A percentile compares a stretch with the other conserved stretches of the same genome.
Evolutionary conservation across 2,329 filamentous ascomycete genomes (phyloP).

Genomic region (Colletotrichum sp.): DNA sequence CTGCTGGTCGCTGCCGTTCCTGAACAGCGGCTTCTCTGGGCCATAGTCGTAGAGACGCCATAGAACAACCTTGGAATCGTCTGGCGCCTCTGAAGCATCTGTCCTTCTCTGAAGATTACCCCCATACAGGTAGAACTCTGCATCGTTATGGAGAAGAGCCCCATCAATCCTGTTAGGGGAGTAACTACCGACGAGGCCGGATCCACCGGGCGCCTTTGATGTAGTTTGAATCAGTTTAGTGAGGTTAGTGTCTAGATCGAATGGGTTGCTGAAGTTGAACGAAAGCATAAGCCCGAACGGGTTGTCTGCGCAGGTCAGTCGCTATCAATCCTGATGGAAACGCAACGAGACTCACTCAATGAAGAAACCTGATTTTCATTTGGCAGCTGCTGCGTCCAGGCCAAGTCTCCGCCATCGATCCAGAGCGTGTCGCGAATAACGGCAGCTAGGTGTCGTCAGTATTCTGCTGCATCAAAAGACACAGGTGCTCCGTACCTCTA

Average conservation of each 20-base stretch:
- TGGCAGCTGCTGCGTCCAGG: neutral
- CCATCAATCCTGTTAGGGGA: conserved; percentile 66
- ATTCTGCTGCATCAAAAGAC: too few relatives aligned
- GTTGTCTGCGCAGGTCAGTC: conserved; percentile 46
- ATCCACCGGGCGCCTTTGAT: conserved; percentile 50
- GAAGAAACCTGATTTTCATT: too few relatives aligned
- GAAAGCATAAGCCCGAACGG: conserved; percentile 56
- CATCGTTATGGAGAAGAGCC: conserved; percentile 67
- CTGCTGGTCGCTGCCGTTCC: too few relatives aligned
- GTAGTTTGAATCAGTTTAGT: too few relatives aligned
- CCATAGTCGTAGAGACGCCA: too few relatives aligned
- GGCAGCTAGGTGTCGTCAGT: neutral
- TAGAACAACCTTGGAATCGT: too few relatives aligned
- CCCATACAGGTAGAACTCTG: conserved; percentile 69
- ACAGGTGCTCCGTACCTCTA: neutral
- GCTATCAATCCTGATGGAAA: too few relatives aligned
- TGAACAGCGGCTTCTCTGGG: too few relatives aligned
- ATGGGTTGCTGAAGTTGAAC: conserved; percentile 63
- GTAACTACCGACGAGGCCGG: conserved; percentile 56
- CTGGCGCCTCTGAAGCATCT: too few relatives aligned
- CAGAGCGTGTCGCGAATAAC: neutral
- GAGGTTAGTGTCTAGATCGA: conserved; percentile 43
- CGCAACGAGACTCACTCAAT: too few relatives aligned
- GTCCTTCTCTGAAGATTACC: conserved; percentile 43
- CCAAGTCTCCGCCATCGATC: neutral